Evolutionary conservation across 2,329 filamentous ascomycete genomes (phyloP).

Genomic region (Ceratocystis smalleyi): DNA sequence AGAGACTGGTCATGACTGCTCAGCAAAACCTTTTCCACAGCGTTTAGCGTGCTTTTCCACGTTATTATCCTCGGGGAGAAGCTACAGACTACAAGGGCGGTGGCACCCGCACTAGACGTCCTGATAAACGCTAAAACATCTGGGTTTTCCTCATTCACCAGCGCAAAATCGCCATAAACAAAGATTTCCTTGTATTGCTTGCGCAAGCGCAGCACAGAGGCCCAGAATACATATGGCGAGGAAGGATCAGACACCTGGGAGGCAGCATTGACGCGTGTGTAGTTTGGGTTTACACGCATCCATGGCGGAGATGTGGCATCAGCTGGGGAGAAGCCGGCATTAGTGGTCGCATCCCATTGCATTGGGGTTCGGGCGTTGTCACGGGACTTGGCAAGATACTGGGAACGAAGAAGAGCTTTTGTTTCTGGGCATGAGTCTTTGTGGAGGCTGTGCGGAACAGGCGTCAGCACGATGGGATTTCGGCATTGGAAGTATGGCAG

Average conservation of each 20-base stretch:
- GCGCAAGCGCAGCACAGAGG: conserved; percentile 40
- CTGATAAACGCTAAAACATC: conserved; percentile 27
- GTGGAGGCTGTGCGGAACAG: conserved; percentile 22
- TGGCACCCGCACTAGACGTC: conserved; percentile 22
- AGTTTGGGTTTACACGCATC: conserved; percentile 55
- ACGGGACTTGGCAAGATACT: conserved; percentile 44
- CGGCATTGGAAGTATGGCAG: neutral
- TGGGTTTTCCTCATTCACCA: conserved; percentile 22
- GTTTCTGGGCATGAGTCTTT: conserved; percentile 27
- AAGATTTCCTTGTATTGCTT: conserved; percentile 47
- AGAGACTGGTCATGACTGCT: conserved; percentile 23
- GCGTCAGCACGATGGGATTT: neutral
- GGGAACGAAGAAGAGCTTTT: conserved; percentile 25
- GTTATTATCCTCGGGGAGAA: conserved; percentile 24
- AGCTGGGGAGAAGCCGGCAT: conserved; percentile 49
- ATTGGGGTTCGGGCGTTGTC: conserved; percentile 60
- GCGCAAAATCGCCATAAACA: conserved; percentile 42
- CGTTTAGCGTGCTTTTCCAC: conserved; percentile 21
- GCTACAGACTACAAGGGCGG: conserved; percentile 27
- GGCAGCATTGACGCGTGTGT: conserved; percentile 45
- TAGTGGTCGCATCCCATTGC: conserved; percentile 46
- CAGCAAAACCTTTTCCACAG: conserved; percentile 24
- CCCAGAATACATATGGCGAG: conserved; percentile 48
- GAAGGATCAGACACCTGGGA: conserved; percentile 32
- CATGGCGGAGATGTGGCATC: conserved; percentile 36